Conservation (phyloP, 139 green algal genomes). For the Chlamydomonas incerta region DNA sequence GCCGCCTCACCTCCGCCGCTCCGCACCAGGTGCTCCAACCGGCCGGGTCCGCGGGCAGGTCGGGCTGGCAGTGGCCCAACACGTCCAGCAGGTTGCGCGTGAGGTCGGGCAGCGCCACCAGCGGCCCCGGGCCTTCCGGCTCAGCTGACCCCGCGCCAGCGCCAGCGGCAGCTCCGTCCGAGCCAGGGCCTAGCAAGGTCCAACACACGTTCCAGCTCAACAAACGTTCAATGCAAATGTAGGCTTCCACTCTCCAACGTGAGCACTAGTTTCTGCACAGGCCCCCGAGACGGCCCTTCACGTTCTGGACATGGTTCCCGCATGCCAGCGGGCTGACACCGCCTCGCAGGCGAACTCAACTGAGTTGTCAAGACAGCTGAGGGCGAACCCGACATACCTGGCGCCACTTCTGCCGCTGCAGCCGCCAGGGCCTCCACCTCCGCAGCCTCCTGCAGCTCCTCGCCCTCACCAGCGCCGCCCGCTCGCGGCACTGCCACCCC, state of each 20-base stretch:
- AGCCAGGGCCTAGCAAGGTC: background rate
- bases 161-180: background rate
- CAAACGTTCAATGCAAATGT: too few species aligned
- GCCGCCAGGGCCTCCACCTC: background rate
- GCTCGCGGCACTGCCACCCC: background rate
- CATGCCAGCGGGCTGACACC: too few species aligned
- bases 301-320: too few species aligned
- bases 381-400: too few species aligned
- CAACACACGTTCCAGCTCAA: too few species aligned
- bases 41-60: conserved; percentile 6
- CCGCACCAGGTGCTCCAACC: conserved; percentile 78
- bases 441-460: conserved; percentile 32
- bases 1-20: conserved; percentile 59
- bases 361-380: too few species aligned
- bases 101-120: conserved; percentile 36
- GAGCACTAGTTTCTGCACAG: too few species aligned
- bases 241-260: too few species aligned
- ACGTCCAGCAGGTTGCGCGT: conserved; percentile 57
- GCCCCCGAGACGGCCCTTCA: too few species aligned
- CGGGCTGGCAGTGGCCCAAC: conserved; percentile 36
- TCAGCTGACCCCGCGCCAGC: too few species aligned
- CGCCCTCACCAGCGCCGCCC: background rate
- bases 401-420: background rate
- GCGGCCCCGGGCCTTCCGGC: too few species aligned
- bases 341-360: too few species aligned